These are phyloP conservation scores for Plenodomus biglobosus DNA, from an alignment of 2,329 filamentous ascomycete genomes.

Conservation along the genomic window DNA sequence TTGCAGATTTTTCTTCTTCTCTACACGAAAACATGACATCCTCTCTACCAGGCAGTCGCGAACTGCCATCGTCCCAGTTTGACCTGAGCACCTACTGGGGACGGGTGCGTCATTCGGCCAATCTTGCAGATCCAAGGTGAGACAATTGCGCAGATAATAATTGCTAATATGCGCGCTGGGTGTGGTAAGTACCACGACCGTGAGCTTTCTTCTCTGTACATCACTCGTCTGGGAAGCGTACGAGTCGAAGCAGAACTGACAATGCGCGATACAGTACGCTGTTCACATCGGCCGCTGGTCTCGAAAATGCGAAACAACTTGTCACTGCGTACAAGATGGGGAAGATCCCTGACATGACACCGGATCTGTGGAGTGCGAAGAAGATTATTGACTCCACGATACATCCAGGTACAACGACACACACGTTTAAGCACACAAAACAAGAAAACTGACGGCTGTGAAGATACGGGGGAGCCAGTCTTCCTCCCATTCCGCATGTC, in stretches of 20 bases:
- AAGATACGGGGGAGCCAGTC: conserved; percentile 90
- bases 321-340: conserved; percentile 86
- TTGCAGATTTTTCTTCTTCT: background rate
- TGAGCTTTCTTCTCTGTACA: conserved; percentile 12
- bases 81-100: conserved; percentile 94
- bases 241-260: conserved; percentile 15
- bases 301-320: conserved; percentile 83
- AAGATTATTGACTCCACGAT: conserved; percentile 96
- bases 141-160: conserved; percentile 41
- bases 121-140: conserved; percentile 94
- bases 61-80: conserved; percentile 88
- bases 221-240: background rate
- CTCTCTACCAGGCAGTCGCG: conserved; percentile 67
- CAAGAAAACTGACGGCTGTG: conserved; percentile 14
- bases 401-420: conserved; percentile 72
- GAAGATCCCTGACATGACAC: conserved; percentile 76
- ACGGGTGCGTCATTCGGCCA: conserved; percentile 82
- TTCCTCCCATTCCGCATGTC: conserved; percentile 98
- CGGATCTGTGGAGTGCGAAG: conserved; percentile 92
- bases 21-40: conserved; percentile 55
- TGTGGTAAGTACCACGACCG: conserved; percentile 45
- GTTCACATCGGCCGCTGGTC: conserved; percentile 72
- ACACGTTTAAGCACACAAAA: background rate
- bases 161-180: conserved; percentile 20
- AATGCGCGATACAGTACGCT: conserved; percentile 67